Evolutionary conservation across 1,284 basidiomycete genomes (phyloP).

Genomic region (Boletus albobrunnescens): DNA sequence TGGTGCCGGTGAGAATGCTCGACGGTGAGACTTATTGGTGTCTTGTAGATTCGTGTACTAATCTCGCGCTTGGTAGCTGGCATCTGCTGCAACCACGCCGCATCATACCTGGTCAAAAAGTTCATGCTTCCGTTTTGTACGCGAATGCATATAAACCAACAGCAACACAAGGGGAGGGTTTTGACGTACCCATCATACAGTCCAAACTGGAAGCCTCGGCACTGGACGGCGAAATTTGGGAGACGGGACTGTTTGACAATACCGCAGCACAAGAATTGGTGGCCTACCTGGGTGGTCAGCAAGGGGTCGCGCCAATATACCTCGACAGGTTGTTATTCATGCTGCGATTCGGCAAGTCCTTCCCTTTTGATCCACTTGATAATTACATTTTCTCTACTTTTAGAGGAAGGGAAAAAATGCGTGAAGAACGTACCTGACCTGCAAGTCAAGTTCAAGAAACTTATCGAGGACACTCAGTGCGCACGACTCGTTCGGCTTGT

Average conservation of each 20-base stretch:
- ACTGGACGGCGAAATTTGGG: constrained; percentile 19
- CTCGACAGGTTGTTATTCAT: constrained; percentile 30
- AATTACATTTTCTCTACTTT: not conserved
- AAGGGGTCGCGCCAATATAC: constrained; percentile 18
- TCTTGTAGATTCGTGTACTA: not conserved
- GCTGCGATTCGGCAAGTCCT: constrained; percentile 22
- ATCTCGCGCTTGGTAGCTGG: constrained; percentile 11
- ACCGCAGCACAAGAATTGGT: constrained; percentile 20
- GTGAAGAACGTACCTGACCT: constrained; percentile 14
- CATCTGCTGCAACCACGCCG: constrained; percentile 23
- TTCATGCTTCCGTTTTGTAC: constrained; percentile 30
- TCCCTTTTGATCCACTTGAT: not conserved
- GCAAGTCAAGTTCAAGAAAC: constrained; percentile 4
- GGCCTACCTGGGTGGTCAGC: constrained; percentile 1
- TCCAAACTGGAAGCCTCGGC: constrained; percentile 1
- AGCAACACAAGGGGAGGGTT: constrained; percentile 28
- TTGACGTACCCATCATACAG: constrained; percentile 20
- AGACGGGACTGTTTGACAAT: constrained; percentile 26
- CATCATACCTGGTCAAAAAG: constrained; percentile 31
- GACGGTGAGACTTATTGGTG: constrained; percentile 11
- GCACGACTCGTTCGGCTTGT: constrained; percentile 18
- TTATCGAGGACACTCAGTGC: constrained; percentile 11
- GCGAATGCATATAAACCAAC: constrained; percentile 24
- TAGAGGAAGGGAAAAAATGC: constrained; percentile 25
- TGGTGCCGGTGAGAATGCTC: constrained; percentile 10